phyloP scores from a whole-genome alignment of 192 early-diverging fungal species.

The Tieghemiomyces parasiticus region DNA sequence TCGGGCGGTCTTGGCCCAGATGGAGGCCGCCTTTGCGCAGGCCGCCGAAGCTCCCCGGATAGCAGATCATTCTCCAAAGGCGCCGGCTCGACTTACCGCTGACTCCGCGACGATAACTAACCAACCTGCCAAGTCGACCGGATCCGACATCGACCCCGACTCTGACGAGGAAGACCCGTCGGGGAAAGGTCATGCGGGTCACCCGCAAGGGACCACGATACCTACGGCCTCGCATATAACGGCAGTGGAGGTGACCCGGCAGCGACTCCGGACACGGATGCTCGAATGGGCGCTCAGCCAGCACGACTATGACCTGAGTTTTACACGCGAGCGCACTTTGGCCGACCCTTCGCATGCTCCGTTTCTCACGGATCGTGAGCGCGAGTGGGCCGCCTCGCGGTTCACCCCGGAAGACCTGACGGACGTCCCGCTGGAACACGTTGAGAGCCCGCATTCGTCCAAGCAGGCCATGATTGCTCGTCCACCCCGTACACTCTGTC shows the following conservation, averaged over 20 bases:
- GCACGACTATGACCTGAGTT: background rate
- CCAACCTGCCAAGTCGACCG: too few species aligned
- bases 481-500: conserved; percentile 60
- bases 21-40: background rate
- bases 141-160: too few species aligned
- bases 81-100: too few species aligned
- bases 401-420: conserved; percentile 13
- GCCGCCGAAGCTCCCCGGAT: too few species aligned
- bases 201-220: too few species aligned
- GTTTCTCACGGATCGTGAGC: background rate
- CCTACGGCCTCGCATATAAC: too few species aligned
- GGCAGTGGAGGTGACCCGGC: background rate
- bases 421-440: conserved; percentile 17
- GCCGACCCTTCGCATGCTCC: too few species aligned
- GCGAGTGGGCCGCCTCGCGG: too few species aligned
- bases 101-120: too few species aligned
- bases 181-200: too few species aligned
- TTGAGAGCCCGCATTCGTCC: conserved; percentile 26
- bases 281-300: background rate
- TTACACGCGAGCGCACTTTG: background rate
- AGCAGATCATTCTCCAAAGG: conserved; percentile 6
- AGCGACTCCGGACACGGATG: background rate
- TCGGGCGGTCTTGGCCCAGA: conserved; percentile 14
- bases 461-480: conserved; percentile 81
- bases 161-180: too few species aligned